Evolutionary conservation across 1,284 basidiomycete genomes (phyloP).

Genomic region (Phellopilus nigrolimitatus): DNA sequence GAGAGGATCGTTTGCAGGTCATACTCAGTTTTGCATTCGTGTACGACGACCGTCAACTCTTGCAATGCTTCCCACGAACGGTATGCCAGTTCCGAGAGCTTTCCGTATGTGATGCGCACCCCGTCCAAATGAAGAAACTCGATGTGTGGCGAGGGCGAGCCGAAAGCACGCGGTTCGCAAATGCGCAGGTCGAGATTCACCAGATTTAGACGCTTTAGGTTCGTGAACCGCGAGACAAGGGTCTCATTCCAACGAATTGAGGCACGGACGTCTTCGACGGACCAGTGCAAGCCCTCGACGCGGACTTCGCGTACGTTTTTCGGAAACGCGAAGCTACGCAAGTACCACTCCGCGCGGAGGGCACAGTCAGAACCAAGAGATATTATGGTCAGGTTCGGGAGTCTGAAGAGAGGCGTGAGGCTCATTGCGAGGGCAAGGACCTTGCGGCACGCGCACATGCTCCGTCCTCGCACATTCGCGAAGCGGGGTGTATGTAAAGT

Average conservation of each 20-base stretch:
- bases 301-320: not conserved
- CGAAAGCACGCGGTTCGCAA: conserved; percentile 1
- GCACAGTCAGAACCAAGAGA: conserved; percentile 10
- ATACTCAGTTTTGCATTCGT: not conserved
- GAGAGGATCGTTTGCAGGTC: conserved; percentile 4
- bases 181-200: conserved; percentile 8
- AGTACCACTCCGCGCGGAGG: conserved; percentile 7
- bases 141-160: conserved; percentile 2
- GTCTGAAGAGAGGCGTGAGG: conserved; percentile 8
- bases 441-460: not conserved
- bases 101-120: not conserved
- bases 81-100: conserved; percentile 4
- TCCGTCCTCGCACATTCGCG: not conserved
- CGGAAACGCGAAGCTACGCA: not conserved
- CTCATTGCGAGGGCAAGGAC: not conserved
- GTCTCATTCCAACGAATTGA: conserved; percentile 10
- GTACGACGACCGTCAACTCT: conserved; percentile 4
- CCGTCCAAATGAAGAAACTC: conserved; percentile 6
- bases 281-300: conserved; percentile 11
- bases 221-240: conserved; percentile 1
- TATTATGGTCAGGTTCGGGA: not conserved
- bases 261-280: not conserved
- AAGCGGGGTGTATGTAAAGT: conserved; percentile 2
- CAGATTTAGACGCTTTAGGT: conserved; percentile 8
- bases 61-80: not conserved